Base-by-base conservation (phyloP, 2,329 filamentous ascomycete species). In the Gaeumannomyces sp. region DNA sequence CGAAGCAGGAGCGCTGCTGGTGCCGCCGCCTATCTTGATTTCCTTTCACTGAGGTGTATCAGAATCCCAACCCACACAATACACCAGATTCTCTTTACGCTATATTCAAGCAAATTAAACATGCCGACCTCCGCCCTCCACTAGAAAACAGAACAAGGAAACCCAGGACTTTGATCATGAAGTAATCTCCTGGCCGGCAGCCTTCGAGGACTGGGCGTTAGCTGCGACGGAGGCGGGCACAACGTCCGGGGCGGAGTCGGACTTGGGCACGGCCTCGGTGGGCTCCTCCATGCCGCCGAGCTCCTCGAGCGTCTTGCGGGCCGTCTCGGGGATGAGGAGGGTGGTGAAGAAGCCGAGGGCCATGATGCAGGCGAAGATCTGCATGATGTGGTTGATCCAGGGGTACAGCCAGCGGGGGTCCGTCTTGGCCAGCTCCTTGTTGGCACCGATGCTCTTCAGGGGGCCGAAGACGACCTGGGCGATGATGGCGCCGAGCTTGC, bases 311-410 rank as follows among this genome's bases (percentile, higher is more conserved):
- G 89, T 90, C 81, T 88, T 88, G 65, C 88, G 80, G 79, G 89
- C 91, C 27, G 88, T 92, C 80, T 92, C 90, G 10, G 88, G 88
- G 66, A 92, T 90, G 65, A 91, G 77, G 1, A 90, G 76, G 0
- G 88, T 88, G 13, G 88, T 90, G 73, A 89, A 81, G 76, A 85
- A 79, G 65, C 90, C 90, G 65, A 85, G 79, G 45, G 92, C 81
- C 90, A 92, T 93, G 81, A 93, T 92, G 33, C 91, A 80, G 7
- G 89, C 88, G 72, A 83, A 84, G 70, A 92, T 92, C 80, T 91
- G 80, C 72, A 93, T 85, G 57, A 92, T 89, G 74, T 92, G 89
- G 77, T 92, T 82, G 75, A 93, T 83, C 90, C 89, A 93, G 1
- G 89, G 89, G 63, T 69, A 71, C 22, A 74, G 68, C 62, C 62